Base-by-base conservation (phyloP, 2,329 filamentous ascomycete genomes). In the Epichloe amarillans region DNA sequence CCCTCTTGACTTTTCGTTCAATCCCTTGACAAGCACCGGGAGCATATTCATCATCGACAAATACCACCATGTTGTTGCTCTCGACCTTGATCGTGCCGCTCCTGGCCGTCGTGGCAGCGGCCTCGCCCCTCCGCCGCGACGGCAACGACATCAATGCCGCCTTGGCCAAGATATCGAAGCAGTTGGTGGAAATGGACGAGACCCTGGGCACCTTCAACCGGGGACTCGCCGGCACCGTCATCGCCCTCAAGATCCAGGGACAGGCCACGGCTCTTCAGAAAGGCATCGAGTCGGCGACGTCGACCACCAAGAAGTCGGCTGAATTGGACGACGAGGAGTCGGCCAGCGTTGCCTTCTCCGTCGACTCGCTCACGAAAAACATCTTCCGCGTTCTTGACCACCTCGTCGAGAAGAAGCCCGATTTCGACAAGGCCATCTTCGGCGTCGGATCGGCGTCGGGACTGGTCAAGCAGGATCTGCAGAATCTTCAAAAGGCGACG, bases 391-490 rank as follows among this genome's bases (percentile, higher is more conserved):
- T 50, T n/a, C 42, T 50, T 4, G 49, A 50, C 42, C 46, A 10
- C 42, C 7, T 50, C 15, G 36, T 40, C 33, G 12, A 14, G 15
- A 46, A 46, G 21, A 46, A 46, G 35, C 42, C 42, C 6, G 26
- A 46, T 8, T 50, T 50, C 26, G 42, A 50, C 42, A 50, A 38
- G 36, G 42, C 49, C 36, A 50, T 50, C 23, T 36, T 50, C 2
- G 49, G 42, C 8, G 21, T 46, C 7, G 42, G 19, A 17, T 46
- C 42, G 11, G 49, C 49, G 15, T 50, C 49, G 7, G 21, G 19
- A 12, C 41, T 46, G 6, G 49, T 50, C 19, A 50, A 41, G 49
- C 26, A 19, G 4, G 49, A 46, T 14, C 21, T 50, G 49, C 17
- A 46, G 23, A 7, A 35, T 5, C 21, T 50, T 26, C 14, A 46